Conservation (phyloP, 371 early-diverging fungal species). For the Lichtheimia ramosa region DNA sequence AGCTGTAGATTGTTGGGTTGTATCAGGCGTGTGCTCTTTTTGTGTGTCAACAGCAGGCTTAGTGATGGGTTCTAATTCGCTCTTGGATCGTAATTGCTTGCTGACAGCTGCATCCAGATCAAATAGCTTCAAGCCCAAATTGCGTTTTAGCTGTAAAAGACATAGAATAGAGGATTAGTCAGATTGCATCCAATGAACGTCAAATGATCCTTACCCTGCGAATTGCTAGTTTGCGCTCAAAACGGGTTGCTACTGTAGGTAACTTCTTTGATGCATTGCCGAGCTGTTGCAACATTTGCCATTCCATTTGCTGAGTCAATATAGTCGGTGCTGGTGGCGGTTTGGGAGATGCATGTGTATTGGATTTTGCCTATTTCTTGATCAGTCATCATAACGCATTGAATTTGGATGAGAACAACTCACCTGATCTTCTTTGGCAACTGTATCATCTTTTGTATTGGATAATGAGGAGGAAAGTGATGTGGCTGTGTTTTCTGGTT, state of each 20-base stretch:
- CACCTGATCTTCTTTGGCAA: too few species aligned
- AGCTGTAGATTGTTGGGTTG: neutral
- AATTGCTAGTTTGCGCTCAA: slow-evolving; percentile 67
- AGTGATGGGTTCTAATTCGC: slow-evolving; percentile 37
- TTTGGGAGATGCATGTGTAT: too few species aligned
- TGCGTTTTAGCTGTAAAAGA: slow-evolving; percentile 49
- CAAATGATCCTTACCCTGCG: slow-evolving; percentile 37
- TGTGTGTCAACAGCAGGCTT: slow-evolving; percentile 16
- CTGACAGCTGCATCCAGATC: slow-evolving; percentile 59
- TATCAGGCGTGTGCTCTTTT: slow-evolving; percentile 7
- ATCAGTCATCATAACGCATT: too few species aligned
- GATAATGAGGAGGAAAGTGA: too few species aligned
- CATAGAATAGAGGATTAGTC: neutral
- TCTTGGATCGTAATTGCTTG: slow-evolving; percentile 30
- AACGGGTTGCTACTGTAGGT: slow-evolving; percentile 52
- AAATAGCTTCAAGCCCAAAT: slow-evolving; percentile 61
- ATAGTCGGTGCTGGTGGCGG: neutral
- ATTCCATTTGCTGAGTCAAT: slow-evolving; percentile 54
- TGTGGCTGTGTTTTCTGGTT: too few species aligned
- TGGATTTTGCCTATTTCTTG: too few species aligned
- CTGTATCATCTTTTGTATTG: too few species aligned
- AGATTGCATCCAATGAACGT: neutral
- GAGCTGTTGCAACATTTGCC: slow-evolving; percentile 57
- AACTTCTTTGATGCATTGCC: slow-evolving; percentile 52
- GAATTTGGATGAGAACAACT: too few species aligned